These are phyloP conservation scores for Cladophialophora bantiana DNA, from an alignment of 2,329 filamentous ascomycete species.

Conservation along the genomic window DNA sequence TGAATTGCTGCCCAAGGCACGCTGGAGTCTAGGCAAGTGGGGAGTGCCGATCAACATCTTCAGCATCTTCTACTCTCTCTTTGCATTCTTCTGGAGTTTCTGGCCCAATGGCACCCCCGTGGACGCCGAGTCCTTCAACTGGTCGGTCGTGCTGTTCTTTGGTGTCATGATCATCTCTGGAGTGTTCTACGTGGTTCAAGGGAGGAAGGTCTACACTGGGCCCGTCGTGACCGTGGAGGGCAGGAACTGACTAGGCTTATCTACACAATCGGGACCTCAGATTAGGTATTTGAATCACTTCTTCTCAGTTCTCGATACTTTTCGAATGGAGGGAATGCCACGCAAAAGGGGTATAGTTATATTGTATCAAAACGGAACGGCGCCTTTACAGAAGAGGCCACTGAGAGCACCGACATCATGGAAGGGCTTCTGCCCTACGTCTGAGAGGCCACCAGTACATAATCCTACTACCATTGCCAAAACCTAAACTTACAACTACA, in stretches of 20 bases:
- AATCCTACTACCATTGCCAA: not conserved
- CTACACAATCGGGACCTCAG: not conserved
- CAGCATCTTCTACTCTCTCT: conserved; percentile 42
- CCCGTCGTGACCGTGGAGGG: conserved; percentile 42
- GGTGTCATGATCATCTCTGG: conserved; percentile 50
- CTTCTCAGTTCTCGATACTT: not conserved
- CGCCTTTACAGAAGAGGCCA: not conserved
- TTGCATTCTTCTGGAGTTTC: conserved; percentile 57
- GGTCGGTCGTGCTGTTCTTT: conserved; percentile 55
- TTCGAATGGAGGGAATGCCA: not conserved
- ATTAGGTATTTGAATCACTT: not conserved
- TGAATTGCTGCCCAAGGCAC: conserved; percentile 49
- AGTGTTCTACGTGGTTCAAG: conserved; percentile 47
- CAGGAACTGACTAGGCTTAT: not conserved
- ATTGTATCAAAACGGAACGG: not conserved
- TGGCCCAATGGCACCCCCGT: conserved; percentile 51
- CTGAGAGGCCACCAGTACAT: not conserved
- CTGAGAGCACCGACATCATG: not conserved
- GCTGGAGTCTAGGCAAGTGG: conserved; percentile 54
- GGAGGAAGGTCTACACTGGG: conserved; percentile 45
- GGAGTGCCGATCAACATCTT: conserved; percentile 46
- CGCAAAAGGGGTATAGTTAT: not conserved
- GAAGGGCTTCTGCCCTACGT: not conserved
- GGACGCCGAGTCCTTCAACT: conserved; percentile 56
- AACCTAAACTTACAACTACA: not conserved